Conservation (phyloP, 257 asterid species). For the Nicotiana sylvestris region DNA sequence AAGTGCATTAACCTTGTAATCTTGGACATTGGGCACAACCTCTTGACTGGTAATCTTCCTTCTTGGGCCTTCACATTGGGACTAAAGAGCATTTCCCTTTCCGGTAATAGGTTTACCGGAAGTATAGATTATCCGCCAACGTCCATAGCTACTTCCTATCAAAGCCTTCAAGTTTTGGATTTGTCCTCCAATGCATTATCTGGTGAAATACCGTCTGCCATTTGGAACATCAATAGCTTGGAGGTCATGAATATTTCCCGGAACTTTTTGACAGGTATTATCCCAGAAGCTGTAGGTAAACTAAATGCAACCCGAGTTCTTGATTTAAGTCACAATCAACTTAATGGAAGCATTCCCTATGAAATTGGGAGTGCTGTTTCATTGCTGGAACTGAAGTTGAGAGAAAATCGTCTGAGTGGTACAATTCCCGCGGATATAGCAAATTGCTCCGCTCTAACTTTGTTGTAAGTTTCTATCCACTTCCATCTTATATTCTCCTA, state of each 20-base stretch:
- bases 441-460: conserved; percentile 56
- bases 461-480: conserved; percentile 49
- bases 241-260: conserved; percentile 53
- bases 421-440: conserved; percentile 43
- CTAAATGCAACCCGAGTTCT: conserved; percentile 40
- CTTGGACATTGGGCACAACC: conserved; percentile 49
- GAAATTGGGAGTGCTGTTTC: conserved; percentile 51
- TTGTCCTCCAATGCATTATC: conserved; percentile 64
- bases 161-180: conserved; percentile 53
- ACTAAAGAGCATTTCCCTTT: conserved; percentile 40
- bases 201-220: conserved; percentile 49
- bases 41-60: conserved; percentile 60
- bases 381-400: conserved; percentile 53
- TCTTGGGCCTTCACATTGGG: conserved; percentile 56
- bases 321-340: conserved; percentile 66
- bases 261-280: conserved; percentile 47
- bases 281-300: conserved; percentile 53
- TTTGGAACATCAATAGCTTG: conserved; percentile 57
- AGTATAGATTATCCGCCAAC: conserved; percentile 24
- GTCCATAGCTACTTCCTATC: conserved; percentile 31
- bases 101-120: conserved; percentile 59
- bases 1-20: conserved; percentile 47
- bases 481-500: not conserved
- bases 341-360: conserved; percentile 57
- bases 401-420: conserved; percentile 48